Conservation (phyloP, 164 flowering plant species). For the Magnolia kwangsiensis region DNA sequence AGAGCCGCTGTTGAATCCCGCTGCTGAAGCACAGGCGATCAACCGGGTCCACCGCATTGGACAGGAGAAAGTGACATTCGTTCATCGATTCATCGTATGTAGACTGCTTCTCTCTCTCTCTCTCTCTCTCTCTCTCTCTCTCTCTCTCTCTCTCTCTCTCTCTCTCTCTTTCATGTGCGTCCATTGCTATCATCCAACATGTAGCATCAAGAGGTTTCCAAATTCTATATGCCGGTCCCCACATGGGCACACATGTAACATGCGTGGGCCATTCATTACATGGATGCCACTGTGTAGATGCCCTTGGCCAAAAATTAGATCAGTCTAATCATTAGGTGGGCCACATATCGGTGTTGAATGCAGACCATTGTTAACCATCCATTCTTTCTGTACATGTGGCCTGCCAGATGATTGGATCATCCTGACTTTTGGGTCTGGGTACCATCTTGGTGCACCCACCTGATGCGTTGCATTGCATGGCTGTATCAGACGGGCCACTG, state of each 20-base stretch:
- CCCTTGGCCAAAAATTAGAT: no score
- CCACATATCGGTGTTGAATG: no score
- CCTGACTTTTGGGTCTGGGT: no score
- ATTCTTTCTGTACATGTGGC: no score
- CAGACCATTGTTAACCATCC: no score
- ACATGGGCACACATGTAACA: background rate
- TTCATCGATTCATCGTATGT: slow-evolving; percentile 90
- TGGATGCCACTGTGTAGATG: background rate
- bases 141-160: background rate
- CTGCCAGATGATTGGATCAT: no score
- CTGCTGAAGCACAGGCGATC: slow-evolving; percentile 94
- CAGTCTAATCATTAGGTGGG: no score
- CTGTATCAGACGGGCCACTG: no score
- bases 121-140: background rate
- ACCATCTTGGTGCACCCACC: no score
- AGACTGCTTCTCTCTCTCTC: slow-evolving; percentile 1
- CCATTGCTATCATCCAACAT: background rate
- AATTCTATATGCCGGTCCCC: background rate
- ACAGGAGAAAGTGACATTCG: slow-evolving; percentile 66
- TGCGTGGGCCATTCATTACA: background rate
- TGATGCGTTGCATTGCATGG: no score
- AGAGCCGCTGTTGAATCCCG: slow-evolving; percentile 95
- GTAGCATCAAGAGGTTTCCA: background rate
- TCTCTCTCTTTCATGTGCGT: background rate
- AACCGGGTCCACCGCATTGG: slow-evolving; percentile 94